These are phyloP conservation scores for Talaromyces thailandensis DNA, from an alignment of 495 filamentous ascomycete species.

Conservation along the genomic window DNA sequence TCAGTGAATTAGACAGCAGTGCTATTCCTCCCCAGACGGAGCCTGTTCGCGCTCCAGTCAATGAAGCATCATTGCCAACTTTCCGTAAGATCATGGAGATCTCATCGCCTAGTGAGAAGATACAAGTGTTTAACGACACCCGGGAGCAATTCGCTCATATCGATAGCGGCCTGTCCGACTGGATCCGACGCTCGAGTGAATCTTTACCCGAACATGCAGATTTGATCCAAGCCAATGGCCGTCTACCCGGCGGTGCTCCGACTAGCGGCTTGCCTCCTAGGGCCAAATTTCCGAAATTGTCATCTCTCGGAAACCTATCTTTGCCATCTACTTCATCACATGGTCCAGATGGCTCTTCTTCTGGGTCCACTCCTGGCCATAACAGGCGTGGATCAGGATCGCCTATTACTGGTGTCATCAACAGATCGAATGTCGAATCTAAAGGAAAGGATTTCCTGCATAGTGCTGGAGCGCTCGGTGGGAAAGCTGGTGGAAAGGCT, in stretches of 20 bases:
- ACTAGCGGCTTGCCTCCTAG: slow-evolving; percentile 24
- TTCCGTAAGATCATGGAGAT: slow-evolving; percentile 69
- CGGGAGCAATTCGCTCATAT: slow-evolving; percentile 59
- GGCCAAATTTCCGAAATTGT: slow-evolving; percentile 39
- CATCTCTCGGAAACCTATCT: slow-evolving; percentile 24
- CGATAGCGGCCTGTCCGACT: slow-evolving; percentile 66
- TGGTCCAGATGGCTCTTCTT: slow-evolving; percentile 32
- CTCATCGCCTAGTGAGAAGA: slow-evolving; percentile 50
- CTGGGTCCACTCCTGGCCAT: slow-evolving; percentile 19
- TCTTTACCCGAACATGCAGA: slow-evolving; percentile 44
- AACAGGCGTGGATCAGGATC: slow-evolving; percentile 23
- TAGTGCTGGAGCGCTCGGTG: slow-evolving; percentile 61
- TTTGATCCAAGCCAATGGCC: slow-evolving; percentile 27
- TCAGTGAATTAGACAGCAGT: neutral
- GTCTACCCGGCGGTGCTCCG: slow-evolving; percentile 19
- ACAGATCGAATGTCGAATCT: slow-evolving; percentile 45
- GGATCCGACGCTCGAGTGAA: slow-evolving; percentile 48
- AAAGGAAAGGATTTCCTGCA: slow-evolving; percentile 83
- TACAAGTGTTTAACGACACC: slow-evolving; percentile 58
- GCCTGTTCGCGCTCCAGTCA: slow-evolving; percentile 9
- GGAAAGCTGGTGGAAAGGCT: slow-evolving; percentile 51
- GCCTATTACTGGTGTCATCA: slow-evolving; percentile 29
- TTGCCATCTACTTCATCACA: slow-evolving; percentile 21
- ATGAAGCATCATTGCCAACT: slow-evolving; percentile 35
- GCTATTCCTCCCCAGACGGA: neutral